Evolutionary conservation across 441 rosid species (phyloP).

Genomic region (Aquilaria agallochum): DNA sequence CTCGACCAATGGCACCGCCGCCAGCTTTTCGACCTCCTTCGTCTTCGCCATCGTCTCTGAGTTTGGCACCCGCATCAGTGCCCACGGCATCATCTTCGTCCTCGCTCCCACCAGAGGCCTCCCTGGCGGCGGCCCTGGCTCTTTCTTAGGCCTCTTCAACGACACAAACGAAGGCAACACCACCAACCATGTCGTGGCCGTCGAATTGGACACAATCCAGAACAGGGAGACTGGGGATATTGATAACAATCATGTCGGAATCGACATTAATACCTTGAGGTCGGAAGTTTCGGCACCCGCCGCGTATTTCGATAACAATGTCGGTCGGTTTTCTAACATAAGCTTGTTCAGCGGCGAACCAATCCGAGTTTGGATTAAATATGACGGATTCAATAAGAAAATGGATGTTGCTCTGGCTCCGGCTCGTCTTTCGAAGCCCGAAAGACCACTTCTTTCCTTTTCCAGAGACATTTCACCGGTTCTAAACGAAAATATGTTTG

Average conservation of each 20-base stretch:
- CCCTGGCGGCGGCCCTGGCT: constrained; percentile 14
- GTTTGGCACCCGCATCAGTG: neutral
- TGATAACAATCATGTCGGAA: constrained; percentile 38
- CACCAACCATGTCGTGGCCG: constrained; percentile 31
- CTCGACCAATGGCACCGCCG: constrained; percentile 10
- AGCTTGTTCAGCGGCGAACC: neutral
- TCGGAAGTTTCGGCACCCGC: constrained; percentile 18
- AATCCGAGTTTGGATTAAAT: constrained; percentile 27
- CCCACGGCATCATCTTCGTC: constrained; percentile 47
- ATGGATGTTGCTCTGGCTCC: constrained; percentile 33
- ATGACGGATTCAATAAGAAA: constrained; percentile 26
- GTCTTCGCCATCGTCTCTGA: constrained; percentile 35
- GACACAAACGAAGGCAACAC: constrained; percentile 14
- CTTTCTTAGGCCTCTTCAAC: constrained; percentile 39
- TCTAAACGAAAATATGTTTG: constrained; percentile 22
- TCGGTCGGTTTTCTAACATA: neutral
- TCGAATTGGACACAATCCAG: constrained; percentile 34
- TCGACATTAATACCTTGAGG: constrained; percentile 30
- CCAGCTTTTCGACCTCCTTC: constrained; percentile 42
- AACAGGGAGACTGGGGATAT: constrained; percentile 20
- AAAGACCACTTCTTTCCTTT: constrained; percentile 21
- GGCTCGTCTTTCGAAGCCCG: constrained; percentile 17
- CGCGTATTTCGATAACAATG: neutral
- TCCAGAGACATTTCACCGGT: constrained; percentile 18
- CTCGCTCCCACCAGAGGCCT: constrained; percentile 37